Base-by-base conservation (phyloP, 257 asterid species). In the Solanum virginianum region DNA sequence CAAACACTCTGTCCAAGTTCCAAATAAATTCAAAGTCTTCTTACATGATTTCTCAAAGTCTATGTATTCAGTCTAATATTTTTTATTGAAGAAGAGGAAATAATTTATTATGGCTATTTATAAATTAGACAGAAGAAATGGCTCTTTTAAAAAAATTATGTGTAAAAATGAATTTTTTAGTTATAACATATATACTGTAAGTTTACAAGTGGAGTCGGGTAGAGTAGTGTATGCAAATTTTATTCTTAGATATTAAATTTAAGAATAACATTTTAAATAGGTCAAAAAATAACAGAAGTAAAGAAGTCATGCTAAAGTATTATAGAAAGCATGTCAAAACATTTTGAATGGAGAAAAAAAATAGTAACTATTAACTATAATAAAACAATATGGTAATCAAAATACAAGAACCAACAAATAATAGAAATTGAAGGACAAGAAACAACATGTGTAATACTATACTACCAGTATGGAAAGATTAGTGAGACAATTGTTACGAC, bases 171-270 rank as follows among this genome's bases (percentile, higher is more conserved):
- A 63, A 13, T 10, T 0, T 1, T 26, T 2, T 0, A 12, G 1
- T 63, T 24, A 26, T 63, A 26, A 29, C 3, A 62, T 24, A 62
- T 6, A 11, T 0, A 12, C 0, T 63, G 3, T 63, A 63, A 14
- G 24, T 24, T 0, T 11, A 8, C 2, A 3, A 11, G 16, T 2
- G 1, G 2, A 22, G 4, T 12, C 1, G 4, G 8, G 1, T 29
- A 10, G 1, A 3, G 32, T 11, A 24, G 18, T 24, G 0, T 12
- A 24, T 8, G 1, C 0, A 0, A 8, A 22, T 0, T 6, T 0
- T 62, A 62, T 4, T 4, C 4, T 32, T 2, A 32, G 36, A 32
- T 32, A 32, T 32, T 32, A 32, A 32, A 32, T 32, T 32, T 32
- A 32, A 32, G 36, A 32, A 32, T 3, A 32, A 32, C 4, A 32